Conservation (phyloP, 306 rosid genomes). For the Cicer judaicum region DNA sequence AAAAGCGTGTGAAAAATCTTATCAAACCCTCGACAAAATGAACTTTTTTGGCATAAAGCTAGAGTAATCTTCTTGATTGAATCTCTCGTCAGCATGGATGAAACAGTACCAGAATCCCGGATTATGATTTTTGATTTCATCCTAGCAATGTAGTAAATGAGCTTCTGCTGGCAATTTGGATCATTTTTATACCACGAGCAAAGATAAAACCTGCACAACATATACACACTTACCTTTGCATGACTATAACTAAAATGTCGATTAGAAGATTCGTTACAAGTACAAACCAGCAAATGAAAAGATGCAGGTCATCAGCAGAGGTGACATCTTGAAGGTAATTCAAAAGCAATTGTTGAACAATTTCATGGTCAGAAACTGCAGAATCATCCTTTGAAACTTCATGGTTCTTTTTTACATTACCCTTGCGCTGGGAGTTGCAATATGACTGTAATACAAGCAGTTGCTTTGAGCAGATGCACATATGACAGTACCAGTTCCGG, state of each 20-base stretch:
- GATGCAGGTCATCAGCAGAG: conserved; percentile 84
- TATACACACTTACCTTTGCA: conserved; percentile 44
- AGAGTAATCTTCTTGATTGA: conserved; percentile 76
- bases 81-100: conserved; percentile 76
- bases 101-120: conserved; percentile 73
- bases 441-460: conserved; percentile 81
- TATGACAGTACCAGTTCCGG: conserved; percentile 82
- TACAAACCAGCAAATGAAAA: conserved; percentile 91
- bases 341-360: conserved; percentile 90
- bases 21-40: conserved; percentile 95
- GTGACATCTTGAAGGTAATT: conserved; percentile 84
- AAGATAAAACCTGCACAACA: conserved; percentile 82
- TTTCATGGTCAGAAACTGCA: conserved; percentile 65
- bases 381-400: conserved; percentile 52
- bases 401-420: conserved; percentile 55
- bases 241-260: conserved; percentile 36
- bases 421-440: conserved; percentile 76
- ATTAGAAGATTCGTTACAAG: conserved; percentile 42
- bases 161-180: conserved; percentile 74
- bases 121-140: conserved; percentile 84
- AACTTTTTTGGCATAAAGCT: conserved; percentile 85
- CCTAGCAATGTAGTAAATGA: conserved; percentile 70
- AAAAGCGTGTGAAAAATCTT: conserved; percentile 84
- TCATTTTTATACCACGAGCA: conserved; percentile 96
- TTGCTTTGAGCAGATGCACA: conserved; percentile 81